Evolutionary conservation across 768 basidiomycete species (phyloP), one percentile per base, ranked within the genome.

Genomic region (Lactarius psammicola): DNA sequence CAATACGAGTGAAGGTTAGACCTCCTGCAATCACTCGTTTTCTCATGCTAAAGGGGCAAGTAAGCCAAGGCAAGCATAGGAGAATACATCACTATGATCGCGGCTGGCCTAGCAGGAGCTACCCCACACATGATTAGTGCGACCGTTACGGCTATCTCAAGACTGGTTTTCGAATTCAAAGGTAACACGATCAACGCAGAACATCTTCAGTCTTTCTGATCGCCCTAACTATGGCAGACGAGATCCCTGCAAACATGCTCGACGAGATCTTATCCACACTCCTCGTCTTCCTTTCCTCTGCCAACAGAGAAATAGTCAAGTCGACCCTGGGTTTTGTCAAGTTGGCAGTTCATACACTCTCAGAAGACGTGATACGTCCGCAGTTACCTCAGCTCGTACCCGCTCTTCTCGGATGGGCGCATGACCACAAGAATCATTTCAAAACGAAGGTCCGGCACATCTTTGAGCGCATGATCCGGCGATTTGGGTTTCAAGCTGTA

Each of bases 351-450:
- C 95, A 98, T 72, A 89, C 93, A 0, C 82, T 98, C 30, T 83
- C 94, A 0, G 70, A 80, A 0, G 83, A 88, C 4, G 76, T 92
- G 65, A 79, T 97, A 54, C 83, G 82, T n/a, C 90, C 90, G 0
- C 87, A 95, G 70, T 80, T 99, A 10, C 80, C 82, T 30, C 80
- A 80, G 28, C 81, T 98, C 28, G 92, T 98, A 0, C 92, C 94
- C 0, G 90, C 88, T 0, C 82, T 99, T 15, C 80, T 98, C 38
- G 82, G 81, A 55, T 96, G 97, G 94, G 93, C 94, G 6, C 94
- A 97, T 73, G 95, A 98, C 73, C 96, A 98, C 78, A 96, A 96
- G 75, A 98, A 98, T 72, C 97, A 98, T 74, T 98, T 99, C 86
- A 98, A 98, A 76, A 81, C 84, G 58, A 98, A 98, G 79, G 94